Conservation (phyloP, 805 yeast species). For the Candida ipomoeae region DNA sequence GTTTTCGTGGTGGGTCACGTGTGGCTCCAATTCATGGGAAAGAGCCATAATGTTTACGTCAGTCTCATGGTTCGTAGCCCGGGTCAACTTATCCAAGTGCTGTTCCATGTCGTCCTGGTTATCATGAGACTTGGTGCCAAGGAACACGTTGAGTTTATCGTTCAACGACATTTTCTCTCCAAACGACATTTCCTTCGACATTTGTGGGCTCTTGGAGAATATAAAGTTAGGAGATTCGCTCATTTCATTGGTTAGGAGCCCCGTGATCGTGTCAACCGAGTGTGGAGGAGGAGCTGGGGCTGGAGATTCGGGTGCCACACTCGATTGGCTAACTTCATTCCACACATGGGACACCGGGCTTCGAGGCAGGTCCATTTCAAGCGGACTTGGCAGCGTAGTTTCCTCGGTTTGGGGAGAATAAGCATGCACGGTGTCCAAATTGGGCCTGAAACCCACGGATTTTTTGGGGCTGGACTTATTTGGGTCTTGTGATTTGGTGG, state of each 20-base stretch:
- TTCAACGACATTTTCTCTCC: slow-evolving; percentile 30
- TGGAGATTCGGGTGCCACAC: slow-evolving; percentile 6
- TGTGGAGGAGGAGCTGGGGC: slow-evolving; percentile 20
- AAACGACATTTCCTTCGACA: no score
- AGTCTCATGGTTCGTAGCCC: slow-evolving; percentile 24
- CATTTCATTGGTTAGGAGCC: slow-evolving; percentile 6
- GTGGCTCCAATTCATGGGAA: slow-evolving; percentile 24
- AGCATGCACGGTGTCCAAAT: slow-evolving; percentile 14
- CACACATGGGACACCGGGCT: slow-evolving; percentile 10
- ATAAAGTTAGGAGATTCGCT: background rate
- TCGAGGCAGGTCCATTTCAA: background rate
- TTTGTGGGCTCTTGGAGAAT: background rate
- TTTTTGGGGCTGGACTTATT: slow-evolving; percentile 33
- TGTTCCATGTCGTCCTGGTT: slow-evolving; percentile 29
- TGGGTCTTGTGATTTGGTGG: background rate
- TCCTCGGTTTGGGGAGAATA: slow-evolving; percentile 3
- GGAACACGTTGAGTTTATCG: slow-evolving; percentile 43
- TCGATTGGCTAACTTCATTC: slow-evolving; percentile 10
- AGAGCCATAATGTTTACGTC: slow-evolving; percentile 34
- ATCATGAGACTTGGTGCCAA: slow-evolving; percentile 19
- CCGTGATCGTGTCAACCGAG: slow-evolving; percentile 16
- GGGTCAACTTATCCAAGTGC: slow-evolving; percentile 30
- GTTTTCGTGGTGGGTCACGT: slow-evolving; percentile 20
- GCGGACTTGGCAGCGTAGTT: no score
- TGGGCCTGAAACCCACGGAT: slow-evolving; percentile 30